Conservation (phyloP, 257 asterid species). For the Datura wrightii region DNA sequence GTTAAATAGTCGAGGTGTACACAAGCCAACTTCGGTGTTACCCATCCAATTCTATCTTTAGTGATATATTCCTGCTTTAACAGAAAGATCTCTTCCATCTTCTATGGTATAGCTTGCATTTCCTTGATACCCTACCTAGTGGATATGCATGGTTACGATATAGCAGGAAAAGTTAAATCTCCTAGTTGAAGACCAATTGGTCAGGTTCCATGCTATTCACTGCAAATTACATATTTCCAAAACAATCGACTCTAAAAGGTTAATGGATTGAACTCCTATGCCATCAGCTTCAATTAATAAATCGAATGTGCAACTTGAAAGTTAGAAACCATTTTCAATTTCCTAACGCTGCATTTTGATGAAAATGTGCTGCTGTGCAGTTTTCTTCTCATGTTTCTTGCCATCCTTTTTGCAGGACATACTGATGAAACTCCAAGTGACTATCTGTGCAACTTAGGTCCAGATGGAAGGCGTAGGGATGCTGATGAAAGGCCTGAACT, state of each 20-base stretch:
- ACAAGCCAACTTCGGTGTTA: background rate
- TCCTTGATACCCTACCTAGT: background rate
- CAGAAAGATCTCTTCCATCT: background rate
- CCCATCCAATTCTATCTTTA: background rate
- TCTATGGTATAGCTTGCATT: background rate
- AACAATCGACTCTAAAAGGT: background rate
- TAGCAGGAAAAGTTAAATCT: background rate
- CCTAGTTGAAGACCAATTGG: background rate
- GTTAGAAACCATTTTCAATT: conserved; percentile 10
- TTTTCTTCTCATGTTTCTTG: background rate
- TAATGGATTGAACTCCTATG: background rate
- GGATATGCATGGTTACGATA: background rate
- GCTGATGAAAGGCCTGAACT: conserved; percentile 98
- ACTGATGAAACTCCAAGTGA: conserved; percentile 97
- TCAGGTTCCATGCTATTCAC: background rate
- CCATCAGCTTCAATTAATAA: background rate
- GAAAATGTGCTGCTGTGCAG: background rate
- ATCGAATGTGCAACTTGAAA: background rate
- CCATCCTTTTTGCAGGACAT: conserved; percentile 65
- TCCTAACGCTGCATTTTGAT: background rate
- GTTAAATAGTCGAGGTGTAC: background rate
- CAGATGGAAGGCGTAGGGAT: conserved; percentile 99
- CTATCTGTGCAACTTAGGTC: conserved; percentile 98
- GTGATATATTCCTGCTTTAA: background rate
- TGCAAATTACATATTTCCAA: background rate